Conservation (phyloP, 805 yeast genomes). For the Lipomyces anomalus region DNA sequence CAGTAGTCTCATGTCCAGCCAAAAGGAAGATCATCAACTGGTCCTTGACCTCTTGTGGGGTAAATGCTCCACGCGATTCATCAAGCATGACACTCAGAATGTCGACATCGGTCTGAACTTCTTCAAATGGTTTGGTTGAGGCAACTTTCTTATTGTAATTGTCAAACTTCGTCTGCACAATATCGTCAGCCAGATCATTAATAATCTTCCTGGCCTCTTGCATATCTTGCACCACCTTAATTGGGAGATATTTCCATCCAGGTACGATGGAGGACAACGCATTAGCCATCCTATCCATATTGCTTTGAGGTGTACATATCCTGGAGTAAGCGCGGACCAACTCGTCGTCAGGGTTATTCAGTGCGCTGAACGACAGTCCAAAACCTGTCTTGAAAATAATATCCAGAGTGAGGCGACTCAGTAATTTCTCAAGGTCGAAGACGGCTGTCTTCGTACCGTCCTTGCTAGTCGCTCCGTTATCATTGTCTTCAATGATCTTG, state of each 20-base stretch:
- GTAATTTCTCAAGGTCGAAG: constrained; percentile 3
- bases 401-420: constrained; percentile 15
- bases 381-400: constrained; percentile 14
- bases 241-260: constrained; percentile 13
- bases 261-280: constrained; percentile 10
- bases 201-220: constrained; percentile 4
- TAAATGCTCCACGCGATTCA: constrained; percentile 11
- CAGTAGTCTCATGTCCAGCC: constrained; percentile 23
- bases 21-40: constrained; percentile 19
- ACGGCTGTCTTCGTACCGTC: constrained; percentile 4
- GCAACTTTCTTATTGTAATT: neutral
- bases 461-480: neutral
- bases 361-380: constrained; percentile 11
- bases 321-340: constrained; percentile 9
- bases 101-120: constrained; percentile 1
- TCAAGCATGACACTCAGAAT: constrained; percentile 11
- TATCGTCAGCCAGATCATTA: constrained; percentile 1
- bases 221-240: no score
- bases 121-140: neutral
- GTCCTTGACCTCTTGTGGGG: constrained; percentile 16
- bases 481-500: neutral
- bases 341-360: constrained; percentile 9
- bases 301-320: constrained; percentile 1
- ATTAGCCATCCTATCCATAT: neutral
- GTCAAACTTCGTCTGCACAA: neutral